Base-by-base conservation (phyloP, 495 filamentous ascomycete species). In the Xeromyces bisporus region DNA sequence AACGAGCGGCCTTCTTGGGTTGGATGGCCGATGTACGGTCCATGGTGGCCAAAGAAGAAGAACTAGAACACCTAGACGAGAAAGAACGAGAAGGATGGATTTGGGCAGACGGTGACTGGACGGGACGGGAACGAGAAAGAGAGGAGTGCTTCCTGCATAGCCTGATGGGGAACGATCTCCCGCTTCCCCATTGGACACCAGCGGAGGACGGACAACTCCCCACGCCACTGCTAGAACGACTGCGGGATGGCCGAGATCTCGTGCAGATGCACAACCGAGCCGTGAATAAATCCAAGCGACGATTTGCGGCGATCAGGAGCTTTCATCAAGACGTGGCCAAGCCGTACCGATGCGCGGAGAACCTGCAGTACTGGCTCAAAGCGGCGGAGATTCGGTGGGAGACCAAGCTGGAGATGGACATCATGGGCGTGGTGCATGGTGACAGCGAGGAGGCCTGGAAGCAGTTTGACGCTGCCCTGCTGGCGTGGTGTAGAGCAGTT, bases 311-410 rank as follows among this genome's bases (percentile, higher is more conserved):
- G 32, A 96, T 97, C 51, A 80, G 77, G 20, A 64, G 62, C 1
- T 93, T 76, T 49, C 89, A 97, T 44, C 72, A 75, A 8, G 83
- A 97, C 47, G 83, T 86, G 6, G 75, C 71, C 21, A 96, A 96
- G 53, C 91, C 91, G 0, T 97, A 97, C 47, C 78, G 89, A 32
- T 71, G 73, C 32, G 83, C 86, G 0, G 91, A 97, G 31, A 97
- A 97, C 46, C 66, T 97, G 21, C 69, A 82, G 7, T 97, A 74
- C 61, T 97, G 89, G 87, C 66, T 81, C 49, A 97, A 97, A 55
- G 91, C 91, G 12, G 82, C 85, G 4, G 82, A 96, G 55, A 66
- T 96, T 30, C 71, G 89, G 15, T 97, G 86, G 81, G 91, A 96
- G 55, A 69, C 82, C 12, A 70, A 80, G 36, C 62, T 94, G 32